Conservation (phyloP, 305 asterid genomes). For the Fraxinus platypoda region DNA sequence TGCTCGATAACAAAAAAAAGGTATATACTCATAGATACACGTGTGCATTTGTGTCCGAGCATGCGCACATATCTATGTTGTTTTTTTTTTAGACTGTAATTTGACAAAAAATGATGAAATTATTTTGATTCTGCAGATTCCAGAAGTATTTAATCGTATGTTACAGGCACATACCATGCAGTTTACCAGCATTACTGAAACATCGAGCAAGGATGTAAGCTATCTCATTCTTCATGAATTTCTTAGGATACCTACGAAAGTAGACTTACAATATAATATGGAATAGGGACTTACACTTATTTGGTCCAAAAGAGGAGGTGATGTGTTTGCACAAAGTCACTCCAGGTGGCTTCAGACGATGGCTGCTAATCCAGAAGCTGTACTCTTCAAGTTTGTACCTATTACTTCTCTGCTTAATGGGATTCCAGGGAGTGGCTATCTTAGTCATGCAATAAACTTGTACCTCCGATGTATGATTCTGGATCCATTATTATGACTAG, state of each 20-base stretch:
- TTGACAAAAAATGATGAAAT: constrained; percentile 7
- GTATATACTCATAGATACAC: constrained; percentile 26
- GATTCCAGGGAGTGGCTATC: constrained; percentile 93
- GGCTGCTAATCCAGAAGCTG: constrained; percentile 85
- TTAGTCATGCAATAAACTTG: constrained; percentile 94
- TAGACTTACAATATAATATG: constrained; percentile 29
- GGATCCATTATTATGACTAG: not conserved
- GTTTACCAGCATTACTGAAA: constrained; percentile 87
- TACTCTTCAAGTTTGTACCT: constrained; percentile 85
- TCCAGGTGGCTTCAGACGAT: constrained; percentile 96
- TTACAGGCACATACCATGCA: constrained; percentile 89
- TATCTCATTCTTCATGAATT: constrained; percentile 11
- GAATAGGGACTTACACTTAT: constrained; percentile 87
- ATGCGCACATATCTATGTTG: constrained; percentile 14
- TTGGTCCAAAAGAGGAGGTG: constrained; percentile 99
- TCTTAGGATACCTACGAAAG: not conserved
- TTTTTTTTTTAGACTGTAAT: constrained; percentile 1
- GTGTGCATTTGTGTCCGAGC: not conserved
- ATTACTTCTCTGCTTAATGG: constrained; percentile 91
- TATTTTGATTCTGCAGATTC: constrained; percentile 52
- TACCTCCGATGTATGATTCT: constrained; percentile 71
- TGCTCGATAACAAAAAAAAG: constrained; percentile 61
- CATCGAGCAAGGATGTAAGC: constrained; percentile 97
- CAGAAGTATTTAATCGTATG: constrained; percentile 87
- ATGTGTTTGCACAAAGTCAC: constrained; percentile 91